These are phyloP conservation scores for Xylaria sp. DNA, from an alignment of 495 filamentous ascomycete genomes.

Conservation along the genomic window DNA sequence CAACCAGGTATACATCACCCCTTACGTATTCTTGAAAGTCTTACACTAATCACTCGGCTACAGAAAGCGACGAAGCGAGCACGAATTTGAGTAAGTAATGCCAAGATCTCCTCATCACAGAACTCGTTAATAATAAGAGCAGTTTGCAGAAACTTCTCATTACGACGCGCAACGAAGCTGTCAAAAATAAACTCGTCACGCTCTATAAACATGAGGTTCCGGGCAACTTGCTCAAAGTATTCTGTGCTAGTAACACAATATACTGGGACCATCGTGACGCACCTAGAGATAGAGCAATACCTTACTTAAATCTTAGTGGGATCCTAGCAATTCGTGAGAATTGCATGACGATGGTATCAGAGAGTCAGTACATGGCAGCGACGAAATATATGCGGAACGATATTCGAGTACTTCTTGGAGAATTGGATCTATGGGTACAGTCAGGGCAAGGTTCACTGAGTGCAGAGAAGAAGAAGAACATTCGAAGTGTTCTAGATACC, in stretches of 20 bases:
- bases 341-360: constrained; percentile 47
- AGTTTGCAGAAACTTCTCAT: constrained; percentile 34
- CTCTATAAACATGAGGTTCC: constrained; percentile 36
- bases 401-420: constrained; percentile 43
- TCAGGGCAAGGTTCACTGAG: constrained; percentile 43
- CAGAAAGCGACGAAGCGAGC: neutral
- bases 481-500: constrained; percentile 35
- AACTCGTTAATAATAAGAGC: neutral
- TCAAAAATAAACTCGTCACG: constrained; percentile 33
- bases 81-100: constrained; percentile 18
- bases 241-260: constrained; percentile 47
- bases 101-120: neutral
- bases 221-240: constrained; percentile 35
- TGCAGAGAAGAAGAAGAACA: constrained; percentile 41
- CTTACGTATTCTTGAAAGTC: no score
- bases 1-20: neutral
- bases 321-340: constrained; percentile 43
- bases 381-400: constrained; percentile 43
- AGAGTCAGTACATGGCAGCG: constrained; percentile 42
- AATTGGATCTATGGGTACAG: constrained; percentile 49
- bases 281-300: constrained; percentile 30
- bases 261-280: constrained; percentile 46
- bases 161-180: constrained; percentile 40
- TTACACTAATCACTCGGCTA: neutral
- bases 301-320: constrained; percentile 45